Percentiles rank a stretch among this genome's conserved stretches.
Conservation (phyloP, 352 stramenopile genomes). For the Phytopythium chamaehyphon region DNA sequence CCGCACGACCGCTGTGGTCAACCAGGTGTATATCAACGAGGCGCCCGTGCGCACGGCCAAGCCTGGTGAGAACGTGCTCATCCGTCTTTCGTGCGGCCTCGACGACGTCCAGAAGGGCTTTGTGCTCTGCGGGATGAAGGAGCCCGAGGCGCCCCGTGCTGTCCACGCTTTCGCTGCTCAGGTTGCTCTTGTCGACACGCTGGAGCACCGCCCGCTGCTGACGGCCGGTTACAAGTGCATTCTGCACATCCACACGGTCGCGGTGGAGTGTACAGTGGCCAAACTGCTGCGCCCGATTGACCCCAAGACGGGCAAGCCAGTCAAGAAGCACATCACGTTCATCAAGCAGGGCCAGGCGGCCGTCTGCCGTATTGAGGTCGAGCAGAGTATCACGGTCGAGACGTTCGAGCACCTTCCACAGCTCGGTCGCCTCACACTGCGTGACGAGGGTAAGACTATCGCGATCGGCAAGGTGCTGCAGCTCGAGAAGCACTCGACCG, state of each 20-base stretch:
- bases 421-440: conserved; percentile 96
- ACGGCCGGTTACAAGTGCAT: conserved; percentile 97
- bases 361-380: conserved; percentile 92
- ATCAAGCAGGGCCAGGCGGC: conserved; percentile 94
- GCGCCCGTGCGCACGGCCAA: conserved; percentile 92
- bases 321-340: conserved; percentile 94
- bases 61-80: conserved; percentile 97
- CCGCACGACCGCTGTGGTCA: conserved; percentile 48
- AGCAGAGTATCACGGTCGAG: conserved; percentile 93
- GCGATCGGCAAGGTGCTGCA: conserved; percentile 98
- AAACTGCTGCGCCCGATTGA: conserved; percentile 90
- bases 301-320: conserved; percentile 86
- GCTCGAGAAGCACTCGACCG: conserved; percentile 54
- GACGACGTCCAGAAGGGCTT: conserved; percentile 91
- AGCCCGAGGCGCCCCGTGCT: conserved; percentile 42
- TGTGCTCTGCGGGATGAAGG: conserved; percentile 86
- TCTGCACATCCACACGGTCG: conserved; percentile 96
- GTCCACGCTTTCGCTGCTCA: conserved; percentile 88
- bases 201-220: conserved; percentile 96
- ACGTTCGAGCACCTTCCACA: conserved; percentile 94
- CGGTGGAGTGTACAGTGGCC: conserved; percentile 93
- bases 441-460: conserved; percentile 99
- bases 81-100: conserved; percentile 90
- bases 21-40: conserved; percentile 92
- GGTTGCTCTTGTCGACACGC: conserved; percentile 95